Evolutionary conservation across 1,284 basidiomycete species (phyloP).

Genomic region (Anthracocystis panici-leucophaei): DNA sequence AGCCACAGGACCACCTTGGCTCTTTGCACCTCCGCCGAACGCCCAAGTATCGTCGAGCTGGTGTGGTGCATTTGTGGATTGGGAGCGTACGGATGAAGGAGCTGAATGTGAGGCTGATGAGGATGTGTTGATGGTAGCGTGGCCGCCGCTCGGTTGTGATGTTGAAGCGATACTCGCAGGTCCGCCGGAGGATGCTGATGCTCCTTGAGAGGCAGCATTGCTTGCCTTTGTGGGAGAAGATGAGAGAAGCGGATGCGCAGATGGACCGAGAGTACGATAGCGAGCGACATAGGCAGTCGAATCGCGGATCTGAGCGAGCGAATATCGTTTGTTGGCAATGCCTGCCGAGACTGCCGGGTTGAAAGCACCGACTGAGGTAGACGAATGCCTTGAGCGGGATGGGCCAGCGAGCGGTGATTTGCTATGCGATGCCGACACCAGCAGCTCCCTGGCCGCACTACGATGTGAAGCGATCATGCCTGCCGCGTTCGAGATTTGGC

Average conservation of each 20-base stretch:
- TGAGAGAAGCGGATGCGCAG: conserved; percentile 35
- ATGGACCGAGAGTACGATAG: conserved; percentile 44
- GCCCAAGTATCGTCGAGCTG: conserved; percentile 52
- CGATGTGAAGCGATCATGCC: conserved; percentile 29
- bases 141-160: conserved; percentile 3
- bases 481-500: background rate
- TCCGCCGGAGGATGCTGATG: conserved; percentile 8
- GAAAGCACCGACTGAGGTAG: conserved; percentile 29
- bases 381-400: conserved; percentile 35
- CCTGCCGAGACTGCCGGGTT: conserved; percentile 9
- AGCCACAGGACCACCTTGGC: conserved; percentile 44
- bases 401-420: conserved; percentile 23
- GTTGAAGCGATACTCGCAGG: conserved; percentile 24
- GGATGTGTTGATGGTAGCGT: conserved; percentile 19
- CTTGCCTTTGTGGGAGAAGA: conserved; percentile 20
- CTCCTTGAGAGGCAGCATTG: background rate
- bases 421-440: conserved; percentile 18
- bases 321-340: conserved; percentile 16
- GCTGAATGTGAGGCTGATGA: conserved; percentile 22
- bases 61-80: conserved; percentile 32
- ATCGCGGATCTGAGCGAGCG: conserved; percentile 47
- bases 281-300: conserved; percentile 45
- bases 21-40: conserved; percentile 52
- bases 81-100: conserved; percentile 20
- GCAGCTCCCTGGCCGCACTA: conserved; percentile 36